phyloP scores from a whole-genome alignment of 352 stramenopile genomes.

The Globisporangium solare region DNA sequence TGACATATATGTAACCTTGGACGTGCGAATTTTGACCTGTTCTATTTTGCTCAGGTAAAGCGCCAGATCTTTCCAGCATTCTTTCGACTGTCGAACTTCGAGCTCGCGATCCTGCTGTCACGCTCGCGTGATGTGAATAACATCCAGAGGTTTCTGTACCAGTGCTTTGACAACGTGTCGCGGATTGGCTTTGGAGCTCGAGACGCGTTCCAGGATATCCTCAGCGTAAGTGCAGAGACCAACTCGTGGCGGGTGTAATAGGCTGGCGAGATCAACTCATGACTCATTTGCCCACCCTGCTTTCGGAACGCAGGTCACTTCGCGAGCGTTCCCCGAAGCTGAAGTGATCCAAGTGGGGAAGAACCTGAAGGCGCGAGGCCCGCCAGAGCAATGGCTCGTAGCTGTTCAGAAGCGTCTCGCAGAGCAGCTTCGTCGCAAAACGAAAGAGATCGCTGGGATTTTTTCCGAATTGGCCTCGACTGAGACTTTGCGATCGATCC shows the following conservation, averaged over 20 bases:
- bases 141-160: slow-evolving; percentile 53
- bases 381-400: slow-evolving; percentile 62
- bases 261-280: no score
- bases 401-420: slow-evolving; percentile 51
- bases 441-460: slow-evolving; percentile 35
- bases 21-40: background rate
- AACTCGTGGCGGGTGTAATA: no score
- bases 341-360: slow-evolving; percentile 64
- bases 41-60: slow-evolving; percentile 29
- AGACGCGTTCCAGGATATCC: slow-evolving; percentile 60
- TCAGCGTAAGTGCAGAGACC: slow-evolving; percentile 19
- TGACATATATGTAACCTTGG: background rate
- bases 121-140: slow-evolving; percentile 37
- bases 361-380: slow-evolving; percentile 67
- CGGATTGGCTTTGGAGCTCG: slow-evolving; percentile 51
- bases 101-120: slow-evolving; percentile 48
- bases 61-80: slow-evolving; percentile 55
- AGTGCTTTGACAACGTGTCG: slow-evolving; percentile 69
- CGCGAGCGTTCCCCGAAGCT: slow-evolving; percentile 26
- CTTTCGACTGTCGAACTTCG: slow-evolving; percentile 57
- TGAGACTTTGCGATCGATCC: slow-evolving; percentile 5
- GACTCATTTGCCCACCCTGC: no score
- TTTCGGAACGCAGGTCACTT: slow-evolving; percentile 16
- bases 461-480: slow-evolving; percentile 12
- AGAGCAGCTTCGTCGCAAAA: slow-evolving; percentile 50